A percentile compares a stretch with the other conserved stretches of the same genome.
Evolutionary conservation across 352 stramenopile species (phyloP).

Genomic region (Phytopythium delawarense): DNA sequence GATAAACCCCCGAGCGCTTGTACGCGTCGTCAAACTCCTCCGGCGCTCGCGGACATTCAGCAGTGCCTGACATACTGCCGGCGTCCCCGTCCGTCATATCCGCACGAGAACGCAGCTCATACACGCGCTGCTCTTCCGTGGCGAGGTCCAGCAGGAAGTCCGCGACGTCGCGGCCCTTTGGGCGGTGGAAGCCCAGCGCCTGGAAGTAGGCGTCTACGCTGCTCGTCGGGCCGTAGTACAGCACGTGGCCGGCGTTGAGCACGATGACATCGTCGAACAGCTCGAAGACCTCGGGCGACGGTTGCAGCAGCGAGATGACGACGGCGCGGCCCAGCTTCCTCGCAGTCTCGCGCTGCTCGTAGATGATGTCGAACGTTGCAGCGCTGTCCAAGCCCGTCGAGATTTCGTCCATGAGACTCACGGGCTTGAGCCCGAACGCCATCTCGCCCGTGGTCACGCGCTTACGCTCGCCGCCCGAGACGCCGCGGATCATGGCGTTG

Average conservation of each 20-base stretch:
- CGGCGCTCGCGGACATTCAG: constrained; percentile 4
- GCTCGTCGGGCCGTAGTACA: constrained; percentile 28
- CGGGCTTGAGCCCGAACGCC: constrained; percentile 52
- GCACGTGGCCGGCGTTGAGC: constrained; percentile 35
- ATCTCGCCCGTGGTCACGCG: constrained; percentile 78
- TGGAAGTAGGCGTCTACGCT: constrained; percentile 55
- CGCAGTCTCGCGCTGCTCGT: constrained; percentile 51
- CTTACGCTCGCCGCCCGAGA: constrained; percentile 65
- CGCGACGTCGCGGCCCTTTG: constrained; percentile 22
- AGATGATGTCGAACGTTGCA: constrained; percentile 60
- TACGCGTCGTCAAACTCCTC: constrained; percentile 12
- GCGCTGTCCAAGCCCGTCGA: constrained; percentile 89
- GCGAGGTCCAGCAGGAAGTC: constrained; percentile 35
- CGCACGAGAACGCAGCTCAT: constrained; percentile 3
- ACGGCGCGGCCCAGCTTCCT: constrained; percentile 19
- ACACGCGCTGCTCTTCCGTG: constrained; percentile 18
- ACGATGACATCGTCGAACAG: constrained; percentile 78
- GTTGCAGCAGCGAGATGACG: constrained; percentile 69
- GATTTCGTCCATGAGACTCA: constrained; percentile 89
- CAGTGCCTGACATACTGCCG: neutral
- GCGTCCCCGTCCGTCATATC: neutral
- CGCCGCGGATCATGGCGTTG: constrained; percentile 38
- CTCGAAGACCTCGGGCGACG: constrained; percentile 83
- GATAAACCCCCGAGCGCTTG: constrained; percentile 5
- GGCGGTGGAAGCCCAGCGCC: constrained; percentile 42